Percentiles rank a stretch among this genome's conserved stretches.
phyloP scores from a whole-genome alignment of 208 protist species.

The Trypanosoma boissoni region DNA sequence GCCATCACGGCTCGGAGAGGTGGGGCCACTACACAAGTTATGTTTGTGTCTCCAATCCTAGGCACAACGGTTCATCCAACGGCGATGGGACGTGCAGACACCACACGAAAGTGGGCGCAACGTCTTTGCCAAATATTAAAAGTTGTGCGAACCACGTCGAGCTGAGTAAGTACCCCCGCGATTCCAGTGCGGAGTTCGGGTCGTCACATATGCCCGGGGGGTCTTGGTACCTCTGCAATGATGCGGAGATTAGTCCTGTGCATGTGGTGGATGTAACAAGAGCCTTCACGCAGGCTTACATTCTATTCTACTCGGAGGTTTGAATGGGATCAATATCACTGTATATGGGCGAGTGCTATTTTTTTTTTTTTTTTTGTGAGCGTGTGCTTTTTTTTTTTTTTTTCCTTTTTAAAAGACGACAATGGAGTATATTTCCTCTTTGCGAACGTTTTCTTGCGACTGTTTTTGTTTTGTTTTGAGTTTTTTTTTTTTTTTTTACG shows the following conservation, averaged over 20 bases:
- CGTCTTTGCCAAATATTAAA: too few relatives aligned
- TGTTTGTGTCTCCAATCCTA: constrained; percentile 29
- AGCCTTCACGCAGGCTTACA: constrained; percentile 57
- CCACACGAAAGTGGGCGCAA: too few relatives aligned
- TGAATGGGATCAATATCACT: not conserved
- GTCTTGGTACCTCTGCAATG: constrained; percentile 82
- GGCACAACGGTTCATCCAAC: too few relatives aligned
- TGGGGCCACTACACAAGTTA: constrained; percentile 85
- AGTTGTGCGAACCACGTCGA: not conserved
- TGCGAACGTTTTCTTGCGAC: not conserved
- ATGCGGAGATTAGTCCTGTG: constrained; percentile 44
- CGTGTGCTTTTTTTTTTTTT: constrained; percentile 1
- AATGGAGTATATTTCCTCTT: too few relatives aligned
- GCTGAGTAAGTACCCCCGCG: not conserved
- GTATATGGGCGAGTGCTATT: not conserved
- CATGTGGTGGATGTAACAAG: constrained; percentile 34
- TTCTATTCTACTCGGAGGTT: constrained; percentile 67
- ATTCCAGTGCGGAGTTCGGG: constrained; percentile 5
- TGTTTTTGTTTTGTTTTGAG: constrained; percentile 1
- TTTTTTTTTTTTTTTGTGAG: constrained; percentile 9
- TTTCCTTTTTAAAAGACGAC: constrained; percentile 3
- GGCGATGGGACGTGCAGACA: too few relatives aligned
- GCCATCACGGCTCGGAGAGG: constrained; percentile 61
- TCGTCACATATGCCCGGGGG: not conserved
- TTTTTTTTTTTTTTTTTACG: not conserved